Percentiles rank a stretch among this genome's conserved stretches.
These are phyloP conservation scores for Penicillium chermesinum DNA, from an alignment of 495 filamentous ascomycete species.

Conservation along the genomic window DNA sequence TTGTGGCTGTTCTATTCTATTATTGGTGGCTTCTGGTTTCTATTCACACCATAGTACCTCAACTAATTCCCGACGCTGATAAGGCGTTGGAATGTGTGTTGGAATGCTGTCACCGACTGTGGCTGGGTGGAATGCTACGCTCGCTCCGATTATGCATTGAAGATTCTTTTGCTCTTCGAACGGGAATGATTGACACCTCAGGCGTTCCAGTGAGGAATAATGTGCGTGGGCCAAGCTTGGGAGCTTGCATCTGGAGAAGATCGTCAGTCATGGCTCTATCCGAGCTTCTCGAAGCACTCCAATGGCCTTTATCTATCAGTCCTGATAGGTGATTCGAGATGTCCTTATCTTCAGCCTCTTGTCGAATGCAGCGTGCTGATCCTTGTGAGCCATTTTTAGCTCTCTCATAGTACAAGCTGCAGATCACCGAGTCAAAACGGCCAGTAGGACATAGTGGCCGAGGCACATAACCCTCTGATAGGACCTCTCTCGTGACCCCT, in stretches of 20 bases:
- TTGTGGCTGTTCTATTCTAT: slow-evolving; percentile 1
- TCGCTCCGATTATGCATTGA: slow-evolving; percentile 32
- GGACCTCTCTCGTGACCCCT: too few relatives aligned
- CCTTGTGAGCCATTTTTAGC: background rate
- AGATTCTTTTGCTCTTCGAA: slow-evolving; percentile 20
- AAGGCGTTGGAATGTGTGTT: slow-evolving; percentile 22
- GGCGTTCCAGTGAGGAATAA: slow-evolving; percentile 2
- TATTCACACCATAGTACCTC: background rate
- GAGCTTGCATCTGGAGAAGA: background rate
- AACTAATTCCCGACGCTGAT: slow-evolving; percentile 9
- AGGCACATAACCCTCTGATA: background rate
- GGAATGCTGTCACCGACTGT: slow-evolving; percentile 16
- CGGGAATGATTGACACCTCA: slow-evolving; percentile 6
- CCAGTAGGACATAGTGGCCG: background rate
- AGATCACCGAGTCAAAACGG: background rate
- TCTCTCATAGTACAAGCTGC: background rate
- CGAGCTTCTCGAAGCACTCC: slow-evolving; percentile 5
- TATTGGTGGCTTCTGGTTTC: background rate
- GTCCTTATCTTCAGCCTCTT: slow-evolving; percentile 1
- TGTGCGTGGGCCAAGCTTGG: background rate
- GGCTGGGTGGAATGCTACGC: slow-evolving; percentile 35
- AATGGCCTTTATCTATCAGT: slow-evolving; percentile 23
- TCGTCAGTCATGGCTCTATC: slow-evolving; percentile 7
- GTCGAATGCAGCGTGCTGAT: slow-evolving; percentile 14
- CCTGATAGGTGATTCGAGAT: slow-evolving; percentile 1